Base-by-base conservation (phyloP, 768 basidiomycete genomes). In the Suillus hirtellus region DNA sequence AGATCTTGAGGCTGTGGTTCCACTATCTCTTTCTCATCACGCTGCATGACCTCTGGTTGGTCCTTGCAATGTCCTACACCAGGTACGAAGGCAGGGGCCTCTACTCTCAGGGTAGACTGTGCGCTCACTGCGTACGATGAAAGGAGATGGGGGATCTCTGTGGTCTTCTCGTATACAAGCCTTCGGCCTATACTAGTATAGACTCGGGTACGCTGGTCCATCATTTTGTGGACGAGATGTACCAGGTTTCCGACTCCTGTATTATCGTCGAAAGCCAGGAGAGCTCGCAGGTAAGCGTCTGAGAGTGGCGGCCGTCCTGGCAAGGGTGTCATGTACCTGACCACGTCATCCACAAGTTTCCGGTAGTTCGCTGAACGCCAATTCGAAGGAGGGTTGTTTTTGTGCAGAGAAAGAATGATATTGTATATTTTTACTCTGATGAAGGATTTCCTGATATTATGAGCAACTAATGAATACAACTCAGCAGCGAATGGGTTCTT, bases 81-180 rank as follows among this genome's bases (percentile, higher is more conserved):
- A 43, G 8, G 43, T 31, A 72, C 54, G 61, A 66, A 71, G 8
- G 66, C 60, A 14, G 69, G 66, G 4, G 66, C 70, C 6, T 69
- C 67, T 14, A 60, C 59, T 31, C 64, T 64, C 6, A 71, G 59
- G 12, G 67, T 60, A 3, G 68, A 67, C 9, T 61, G 67, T 35
- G 67, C 68, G 17, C 47, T 37, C 3, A 64, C 64, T 12, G 66
- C 58, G 5, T 60, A 65, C 19, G 69, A 50, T 11, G 67, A 65
- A 9, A 80, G 59, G 27, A 79, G 59, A 15, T 53, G 52, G 0
- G 73, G 74, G 14, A 81, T 70, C 6, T 79, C 75, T 2, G 68
- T 72, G 3, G 68, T 60, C 3, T 67, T 61, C 17, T 66, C 55
- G 68, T 71, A 82, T 4, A 73, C 54, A 34, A 80, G 70, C 12